Conservation (phyloP, 1,284 basidiomycete genomes). For the Sporisorium sorghi region DNA sequence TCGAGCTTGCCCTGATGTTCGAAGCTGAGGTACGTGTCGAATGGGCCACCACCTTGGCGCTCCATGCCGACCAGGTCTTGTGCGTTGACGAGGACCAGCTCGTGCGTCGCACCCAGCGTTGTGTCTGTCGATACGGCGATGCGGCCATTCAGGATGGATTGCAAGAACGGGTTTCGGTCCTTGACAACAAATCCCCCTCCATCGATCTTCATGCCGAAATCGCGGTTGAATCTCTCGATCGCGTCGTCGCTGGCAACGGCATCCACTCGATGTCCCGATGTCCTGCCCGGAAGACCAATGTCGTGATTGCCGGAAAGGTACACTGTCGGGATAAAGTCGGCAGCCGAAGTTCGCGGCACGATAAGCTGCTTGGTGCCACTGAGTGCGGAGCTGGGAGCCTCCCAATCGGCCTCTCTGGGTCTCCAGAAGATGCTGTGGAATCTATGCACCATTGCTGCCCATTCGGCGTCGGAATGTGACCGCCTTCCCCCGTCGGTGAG, state of each 20-base stretch:
- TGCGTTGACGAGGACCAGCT: conserved; percentile 55
- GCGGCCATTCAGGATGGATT: conserved; percentile 45
- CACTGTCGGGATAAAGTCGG: conserved; percentile 37
- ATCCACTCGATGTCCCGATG: conserved; percentile 16
- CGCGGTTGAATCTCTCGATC: conserved; percentile 27
- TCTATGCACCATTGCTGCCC: conserved; percentile 28
- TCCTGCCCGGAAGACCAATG: conserved; percentile 46
- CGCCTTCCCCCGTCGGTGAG: conserved; percentile 53
- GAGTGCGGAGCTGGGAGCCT: conserved; percentile 17
- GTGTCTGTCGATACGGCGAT: conserved; percentile 41
- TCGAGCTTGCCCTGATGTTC: conserved; percentile 41
- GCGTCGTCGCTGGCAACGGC: conserved; percentile 32
- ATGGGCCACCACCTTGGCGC: conserved; percentile 33
- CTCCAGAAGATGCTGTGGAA: conserved; percentile 42
- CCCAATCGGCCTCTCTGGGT: conserved; percentile 36
- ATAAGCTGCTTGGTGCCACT: conserved; percentile 32
- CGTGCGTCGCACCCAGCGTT: conserved; percentile 48
- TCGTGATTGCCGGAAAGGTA: conserved; percentile 62
- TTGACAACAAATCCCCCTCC: conserved; percentile 40
- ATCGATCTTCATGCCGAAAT: conserved; percentile 33
- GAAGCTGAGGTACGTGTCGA: conserved; percentile 27
- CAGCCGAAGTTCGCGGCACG: conserved; percentile 22
- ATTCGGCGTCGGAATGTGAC: conserved; percentile 19
- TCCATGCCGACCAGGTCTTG: conserved; percentile 62
- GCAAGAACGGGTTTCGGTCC: conserved; percentile 17